Evolutionary conservation across 2,329 filamentous ascomycete species (phyloP), one percentile per base, ranked within the genome.

Genomic region (Sclerotiophoma versabilis): DNA sequence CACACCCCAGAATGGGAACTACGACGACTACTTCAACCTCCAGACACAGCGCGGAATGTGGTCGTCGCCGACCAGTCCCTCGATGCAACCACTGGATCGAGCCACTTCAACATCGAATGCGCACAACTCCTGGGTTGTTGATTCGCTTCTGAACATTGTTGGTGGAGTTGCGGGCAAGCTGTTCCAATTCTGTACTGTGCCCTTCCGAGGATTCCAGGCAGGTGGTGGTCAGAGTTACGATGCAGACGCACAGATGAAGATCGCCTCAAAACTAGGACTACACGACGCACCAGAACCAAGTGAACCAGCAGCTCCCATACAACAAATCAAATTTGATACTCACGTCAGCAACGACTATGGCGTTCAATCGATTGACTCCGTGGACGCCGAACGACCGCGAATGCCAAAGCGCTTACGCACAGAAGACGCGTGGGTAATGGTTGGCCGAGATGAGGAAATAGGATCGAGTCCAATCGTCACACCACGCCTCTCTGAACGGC

Each of bases 181-280:
- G 0, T 92, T 91, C 84, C 85, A 92, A 63, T 95, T 96, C 66
- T 96, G 93, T 78, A 78, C 79, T 0, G 85, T 79, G 20, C 85
- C 89, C 0, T 96, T 97, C 68, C 83, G 84, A 49, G 93, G 93
- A 0, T 97, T 97, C 73, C 87, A 93, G 58, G 92, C 93, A 11
- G 93, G 93, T 7, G 91, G 89, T 3, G 93, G 93, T 8, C 81
- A 80, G 55, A 87, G 86, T 22, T 96, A 93, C 68, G 78, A 83
- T 6, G 77, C 91, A 62, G 71, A 79, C n/a, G 50, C 60, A 7
- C 64, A 73, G 26, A 54, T 56, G 55, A 61, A 66, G 55, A 58
- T 70, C n/a, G 65, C 62, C 6, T 59, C 60, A 5, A 65, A 66
- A 34, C 53, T 69, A 2, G 63, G 63, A 1, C 51, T 65, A 5